Conservation (phyloP, 208 protist species). For the Acanthamoeba triangularis region DNA sequence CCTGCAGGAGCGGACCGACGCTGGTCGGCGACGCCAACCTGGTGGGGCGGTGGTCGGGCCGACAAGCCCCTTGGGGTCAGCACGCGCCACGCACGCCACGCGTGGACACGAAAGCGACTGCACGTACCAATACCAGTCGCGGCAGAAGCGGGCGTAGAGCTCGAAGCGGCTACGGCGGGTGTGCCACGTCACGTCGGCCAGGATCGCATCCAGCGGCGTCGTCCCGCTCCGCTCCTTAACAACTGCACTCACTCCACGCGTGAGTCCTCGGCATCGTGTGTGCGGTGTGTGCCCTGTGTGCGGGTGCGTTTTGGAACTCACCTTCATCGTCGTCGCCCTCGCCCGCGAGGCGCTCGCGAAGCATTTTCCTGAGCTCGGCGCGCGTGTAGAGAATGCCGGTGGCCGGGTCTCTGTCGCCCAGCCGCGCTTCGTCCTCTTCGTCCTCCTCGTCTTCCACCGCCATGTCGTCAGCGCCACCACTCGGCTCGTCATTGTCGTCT, state of each 20-base stretch:
- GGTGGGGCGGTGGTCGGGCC: too few species aligned
- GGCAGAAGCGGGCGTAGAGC: slow-evolving; percentile 49
- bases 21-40: slow-evolving; percentile 51
- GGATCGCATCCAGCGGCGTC: slow-evolving; percentile 32
- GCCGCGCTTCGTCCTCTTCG: not conserved
- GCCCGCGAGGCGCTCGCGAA: not conserved
- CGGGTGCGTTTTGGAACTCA: not conserved
- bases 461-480: not conserved
- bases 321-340: not conserved
- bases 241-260: too few species aligned
- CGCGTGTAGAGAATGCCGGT: slow-evolving; percentile 60
- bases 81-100: too few species aligned
- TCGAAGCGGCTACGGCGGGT: slow-evolving; percentile 68
- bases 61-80: not conserved
- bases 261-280: not conserved
- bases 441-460: slow-evolving; percentile 25
- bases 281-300: too few species aligned
- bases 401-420: slow-evolving; percentile 13
- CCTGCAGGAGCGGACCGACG: slow-evolving; percentile 27
- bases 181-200: slow-evolving; percentile 61
- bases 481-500: not conserved
- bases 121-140: slow-evolving; percentile 73
- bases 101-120: too few species aligned
- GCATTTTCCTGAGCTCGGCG: slow-evolving; percentile 40
- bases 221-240: not conserved